phyloP scores from a whole-genome alignment of 495 filamentous ascomycete species.

The Penicillium egyptiacum region DNA sequence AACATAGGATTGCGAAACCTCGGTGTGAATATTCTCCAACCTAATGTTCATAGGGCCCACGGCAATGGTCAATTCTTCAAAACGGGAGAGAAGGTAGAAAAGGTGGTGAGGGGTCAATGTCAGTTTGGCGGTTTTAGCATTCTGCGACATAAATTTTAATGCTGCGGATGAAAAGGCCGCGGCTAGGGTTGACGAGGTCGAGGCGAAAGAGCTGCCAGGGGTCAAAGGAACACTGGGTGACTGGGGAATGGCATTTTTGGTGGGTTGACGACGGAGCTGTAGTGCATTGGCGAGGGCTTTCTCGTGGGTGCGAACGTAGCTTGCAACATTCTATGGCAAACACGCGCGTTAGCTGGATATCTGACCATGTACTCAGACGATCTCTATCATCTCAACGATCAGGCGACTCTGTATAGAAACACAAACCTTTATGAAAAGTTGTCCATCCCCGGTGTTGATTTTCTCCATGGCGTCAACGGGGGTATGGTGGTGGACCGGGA shows the following conservation, averaged over 20 bases:
- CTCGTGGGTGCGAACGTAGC: conserved; percentile 95
- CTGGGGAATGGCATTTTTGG: conserved; percentile 56
- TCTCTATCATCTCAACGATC: background rate
- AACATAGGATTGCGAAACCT: conserved; percentile 84
- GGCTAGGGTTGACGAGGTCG: conserved; percentile 70
- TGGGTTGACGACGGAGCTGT: conserved; percentile 70
- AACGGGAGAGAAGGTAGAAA: conserved; percentile 91
- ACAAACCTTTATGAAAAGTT: conserved; percentile 81
- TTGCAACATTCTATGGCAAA: conserved; percentile 73
- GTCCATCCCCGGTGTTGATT: conserved; percentile 75
- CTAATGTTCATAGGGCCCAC: conserved; percentile 96
- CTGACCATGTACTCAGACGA: background rate
- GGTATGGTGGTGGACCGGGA: conserved; percentile 28
- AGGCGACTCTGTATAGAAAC: background rate
- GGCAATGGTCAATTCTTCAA: conserved; percentile 85
- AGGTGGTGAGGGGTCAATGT: conserved; percentile 96
- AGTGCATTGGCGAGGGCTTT: conserved; percentile 95
- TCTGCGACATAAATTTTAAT: conserved; percentile 78
- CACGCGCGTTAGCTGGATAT: conserved; percentile 12
- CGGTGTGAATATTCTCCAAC: conserved; percentile 90
- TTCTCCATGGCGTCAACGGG: conserved; percentile 48
- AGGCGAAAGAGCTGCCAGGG: conserved; percentile 59
- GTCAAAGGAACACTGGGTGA: conserved; percentile 47
- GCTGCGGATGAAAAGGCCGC: conserved; percentile 82
- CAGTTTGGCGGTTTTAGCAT: conserved; percentile 83